Evolutionary conservation across 345 rosid species (phyloP).

Genomic region (Eucalyptus decipiens): DNA sequence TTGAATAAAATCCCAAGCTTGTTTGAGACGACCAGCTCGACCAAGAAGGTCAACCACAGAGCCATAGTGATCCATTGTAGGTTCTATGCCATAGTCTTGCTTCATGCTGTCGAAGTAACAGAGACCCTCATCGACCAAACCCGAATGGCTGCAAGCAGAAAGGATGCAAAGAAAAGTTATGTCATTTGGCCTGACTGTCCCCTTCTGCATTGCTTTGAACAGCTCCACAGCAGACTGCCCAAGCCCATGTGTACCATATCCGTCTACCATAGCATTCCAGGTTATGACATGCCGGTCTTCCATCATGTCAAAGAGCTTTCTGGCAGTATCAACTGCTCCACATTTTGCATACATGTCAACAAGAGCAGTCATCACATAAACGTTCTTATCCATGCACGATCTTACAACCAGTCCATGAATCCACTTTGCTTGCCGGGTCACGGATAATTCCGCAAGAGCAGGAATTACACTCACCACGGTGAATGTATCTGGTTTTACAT

Average conservation of each 20-base stretch:
- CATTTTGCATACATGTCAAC: conserved; percentile 85
- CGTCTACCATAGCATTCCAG: conserved; percentile 91
- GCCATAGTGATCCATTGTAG: conserved; percentile 73
- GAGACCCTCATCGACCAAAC: conserved; percentile 64
- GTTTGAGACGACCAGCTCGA: conserved; percentile 55
- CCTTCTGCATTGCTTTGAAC: conserved; percentile 47
- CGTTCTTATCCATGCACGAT: conserved; percentile 31
- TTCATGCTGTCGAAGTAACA: conserved; percentile 44
- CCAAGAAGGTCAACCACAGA: conserved; percentile 85
- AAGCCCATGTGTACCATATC: conserved; percentile 68
- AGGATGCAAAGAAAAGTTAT: conserved; percentile 65
- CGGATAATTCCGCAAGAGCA: conserved; percentile 62
- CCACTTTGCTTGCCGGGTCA: conserved; percentile 61
- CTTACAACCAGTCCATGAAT: conserved; percentile 55
- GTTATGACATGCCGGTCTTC: conserved; percentile 49
- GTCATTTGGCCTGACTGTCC: conserved; percentile 47
- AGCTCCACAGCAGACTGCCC: conserved; percentile 54
- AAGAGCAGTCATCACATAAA: conserved; percentile 62
- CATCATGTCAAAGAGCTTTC: conserved; percentile 56
- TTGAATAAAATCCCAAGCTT: conserved; percentile 65
- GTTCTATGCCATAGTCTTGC: conserved; percentile 42
- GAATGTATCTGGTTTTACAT: conserved; percentile 50
- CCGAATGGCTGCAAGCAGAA: conserved; percentile 91
- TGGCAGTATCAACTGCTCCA: conserved; percentile 55
- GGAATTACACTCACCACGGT: conserved; percentile 75